A percentile compares a stretch with the other conserved stretches of the same genome.
Conservation (phyloP, 2,329 filamentous ascomycete genomes). For the Alternaria sp. region DNA sequence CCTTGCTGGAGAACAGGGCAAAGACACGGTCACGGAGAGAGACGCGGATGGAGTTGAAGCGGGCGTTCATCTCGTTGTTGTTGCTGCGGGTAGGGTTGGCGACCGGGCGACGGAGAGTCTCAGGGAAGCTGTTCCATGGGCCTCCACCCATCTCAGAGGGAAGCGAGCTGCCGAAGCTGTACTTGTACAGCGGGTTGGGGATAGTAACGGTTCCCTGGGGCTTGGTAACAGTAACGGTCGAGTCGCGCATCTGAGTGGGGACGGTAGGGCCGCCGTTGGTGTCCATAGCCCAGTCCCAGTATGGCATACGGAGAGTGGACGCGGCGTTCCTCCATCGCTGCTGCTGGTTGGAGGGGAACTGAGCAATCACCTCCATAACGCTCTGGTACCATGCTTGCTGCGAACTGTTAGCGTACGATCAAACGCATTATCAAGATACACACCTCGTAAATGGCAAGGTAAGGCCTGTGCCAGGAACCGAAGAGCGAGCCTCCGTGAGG, state of each 20-base stretch:
- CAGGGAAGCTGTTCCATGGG: conserved; percentile 40
- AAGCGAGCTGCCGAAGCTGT: conserved; percentile 57
- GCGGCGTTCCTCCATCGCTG: conserved; percentile 51
- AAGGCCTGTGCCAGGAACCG: conserved; percentile 83
- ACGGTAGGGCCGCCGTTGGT: conserved; percentile 38
- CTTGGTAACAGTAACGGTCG: conserved; percentile 52
- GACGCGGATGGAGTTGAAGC: conserved; percentile 35
- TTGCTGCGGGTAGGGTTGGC: conserved; percentile 44
- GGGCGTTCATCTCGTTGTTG: conserved; percentile 45
- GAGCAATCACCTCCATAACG: conserved; percentile 50
- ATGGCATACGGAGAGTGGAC: conserved; percentile 52
- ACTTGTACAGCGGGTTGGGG: conserved; percentile 55
- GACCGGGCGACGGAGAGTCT: conserved; percentile 43
- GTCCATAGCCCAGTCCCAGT: conserved; percentile 56
- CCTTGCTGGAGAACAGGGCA: conserved; percentile 43
- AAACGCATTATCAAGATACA: background rate
- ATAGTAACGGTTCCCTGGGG: conserved; percentile 49
- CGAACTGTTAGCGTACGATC: background rate
- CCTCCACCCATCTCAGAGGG: conserved; percentile 57
- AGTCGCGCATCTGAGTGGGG: conserved; percentile 48
- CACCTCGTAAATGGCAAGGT: conserved; percentile 69
- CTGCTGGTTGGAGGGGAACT: conserved; percentile 49
- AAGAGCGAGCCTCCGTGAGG: conserved; percentile 78
- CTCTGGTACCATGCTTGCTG: conserved; percentile 53
- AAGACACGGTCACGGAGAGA: conserved; percentile 47